Conservation (phyloP, 257 asterid genomes). For the Leptodermis oblonga region DNA sequence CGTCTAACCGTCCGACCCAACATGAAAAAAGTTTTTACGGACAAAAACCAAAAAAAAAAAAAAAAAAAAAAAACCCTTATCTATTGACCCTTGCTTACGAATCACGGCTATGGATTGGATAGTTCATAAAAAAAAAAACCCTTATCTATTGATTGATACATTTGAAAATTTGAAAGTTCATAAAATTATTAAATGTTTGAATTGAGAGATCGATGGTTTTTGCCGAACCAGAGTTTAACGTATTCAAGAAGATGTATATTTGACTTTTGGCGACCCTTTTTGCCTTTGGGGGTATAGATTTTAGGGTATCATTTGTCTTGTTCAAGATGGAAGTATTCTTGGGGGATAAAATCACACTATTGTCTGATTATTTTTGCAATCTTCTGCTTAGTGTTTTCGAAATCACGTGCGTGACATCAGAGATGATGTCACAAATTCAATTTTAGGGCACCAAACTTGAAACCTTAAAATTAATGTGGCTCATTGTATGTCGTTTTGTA, state of each 20-base stretch:
- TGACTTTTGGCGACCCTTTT: constrained; percentile 23
- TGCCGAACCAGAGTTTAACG: neutral
- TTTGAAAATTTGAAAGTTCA: too few species aligned
- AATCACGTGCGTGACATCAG: constrained; percentile 18
- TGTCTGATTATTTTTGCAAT: neutral
- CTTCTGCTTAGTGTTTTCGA: neutral
- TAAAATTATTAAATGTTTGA: too few species aligned
- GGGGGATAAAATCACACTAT: constrained; percentile 22
- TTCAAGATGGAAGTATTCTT: constrained; percentile 35
- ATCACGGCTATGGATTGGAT: too few species aligned
- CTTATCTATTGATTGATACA: too few species aligned
- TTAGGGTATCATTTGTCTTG: constrained; percentile 44
- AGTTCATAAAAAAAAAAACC: too few species aligned
- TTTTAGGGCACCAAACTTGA: neutral
- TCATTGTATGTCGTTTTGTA: constrained; percentile 7
- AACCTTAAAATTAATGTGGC: constrained; percentile 8
- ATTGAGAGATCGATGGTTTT: too few species aligned
- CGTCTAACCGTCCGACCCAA: too few species aligned
- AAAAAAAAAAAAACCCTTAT: too few species aligned
- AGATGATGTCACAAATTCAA: constrained; percentile 1
- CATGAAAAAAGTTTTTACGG: too few species aligned
- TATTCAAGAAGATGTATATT: constrained; percentile 8
- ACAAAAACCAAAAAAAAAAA: too few species aligned
- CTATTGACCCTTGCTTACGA: too few species aligned
- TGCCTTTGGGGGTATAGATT: constrained; percentile 28